Conservation (phyloP, 164 flowering plant species). For the Magnolia officinalis region DNA sequence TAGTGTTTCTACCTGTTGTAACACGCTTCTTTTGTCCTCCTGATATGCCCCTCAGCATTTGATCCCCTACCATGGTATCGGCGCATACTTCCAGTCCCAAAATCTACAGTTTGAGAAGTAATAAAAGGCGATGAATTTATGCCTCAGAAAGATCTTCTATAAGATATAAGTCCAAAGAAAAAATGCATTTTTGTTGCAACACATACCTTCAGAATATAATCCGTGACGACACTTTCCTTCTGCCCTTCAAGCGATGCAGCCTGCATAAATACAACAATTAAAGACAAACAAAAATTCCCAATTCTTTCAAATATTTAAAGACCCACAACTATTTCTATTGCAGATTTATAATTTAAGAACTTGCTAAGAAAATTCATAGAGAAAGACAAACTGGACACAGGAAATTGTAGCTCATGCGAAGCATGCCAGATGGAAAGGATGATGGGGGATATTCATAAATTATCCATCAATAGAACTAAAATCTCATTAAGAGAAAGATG, state of each 20-base stretch:
- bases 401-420: neutral
- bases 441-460: neutral
- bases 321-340: neutral
- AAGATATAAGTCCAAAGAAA: neutral
- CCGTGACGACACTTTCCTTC: constrained; percentile 22
- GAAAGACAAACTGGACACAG: neutral
- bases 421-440: neutral
- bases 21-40: constrained; percentile 32
- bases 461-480: neutral
- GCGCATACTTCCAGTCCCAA: constrained; percentile 27
- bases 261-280: constrained; percentile 15
- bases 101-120: constrained; percentile 13
- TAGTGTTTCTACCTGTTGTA: constrained; percentile 19
- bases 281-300: constrained; percentile 16
- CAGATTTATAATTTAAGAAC: neutral
- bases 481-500: neutral
- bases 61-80: constrained; percentile 28
- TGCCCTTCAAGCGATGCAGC: constrained; percentile 29
- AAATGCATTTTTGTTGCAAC: too few species aligned
- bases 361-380: neutral
- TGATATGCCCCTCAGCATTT: constrained; percentile 29
- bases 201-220: constrained; percentile 24
- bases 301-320: neutral
- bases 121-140: neutral
- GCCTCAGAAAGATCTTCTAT: neutral